A percentile compares a stretch with the other conserved stretches of the same genome.
Evolutionary conservation across 305 asterid genomes (phyloP).

Genomic region (Rubia balearica): DNA sequence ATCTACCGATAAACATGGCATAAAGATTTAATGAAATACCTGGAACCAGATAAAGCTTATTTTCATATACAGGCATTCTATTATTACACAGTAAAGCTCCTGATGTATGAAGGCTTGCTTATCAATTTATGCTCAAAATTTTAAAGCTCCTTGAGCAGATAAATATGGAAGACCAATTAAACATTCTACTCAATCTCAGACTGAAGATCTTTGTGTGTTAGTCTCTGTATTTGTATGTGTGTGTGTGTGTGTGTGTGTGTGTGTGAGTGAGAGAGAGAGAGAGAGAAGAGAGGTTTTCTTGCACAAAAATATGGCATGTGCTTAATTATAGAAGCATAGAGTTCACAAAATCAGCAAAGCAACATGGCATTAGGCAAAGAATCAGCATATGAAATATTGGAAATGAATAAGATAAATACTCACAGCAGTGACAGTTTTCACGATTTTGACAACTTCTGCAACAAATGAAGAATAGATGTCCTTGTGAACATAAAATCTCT

Average conservation of each 20-base stretch:
- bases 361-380: neutral
- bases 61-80: neutral
- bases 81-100: neutral
- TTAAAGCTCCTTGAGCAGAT: no score
- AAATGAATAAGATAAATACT: conserved; percentile 23
- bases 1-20: neutral
- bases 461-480: conserved; percentile 69
- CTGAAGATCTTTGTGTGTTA: neutral
- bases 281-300: neutral
- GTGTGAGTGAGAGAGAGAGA: no score
- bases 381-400: neutral
- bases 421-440: conserved; percentile 89
- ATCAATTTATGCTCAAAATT: no score
- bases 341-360: neutral
- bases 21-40: neutral
- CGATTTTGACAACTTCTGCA: conserved; percentile 88
- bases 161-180: neutral
- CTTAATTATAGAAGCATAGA: neutral
- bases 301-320: neutral
- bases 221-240: neutral
- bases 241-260: no score
- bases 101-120: neutral
- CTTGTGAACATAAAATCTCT: conserved; percentile 93
- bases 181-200: neutral
- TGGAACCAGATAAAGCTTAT: neutral